phyloP scores from a whole-genome alignment of 129 eudicot genomes.

The Glebionis coronaria region DNA sequence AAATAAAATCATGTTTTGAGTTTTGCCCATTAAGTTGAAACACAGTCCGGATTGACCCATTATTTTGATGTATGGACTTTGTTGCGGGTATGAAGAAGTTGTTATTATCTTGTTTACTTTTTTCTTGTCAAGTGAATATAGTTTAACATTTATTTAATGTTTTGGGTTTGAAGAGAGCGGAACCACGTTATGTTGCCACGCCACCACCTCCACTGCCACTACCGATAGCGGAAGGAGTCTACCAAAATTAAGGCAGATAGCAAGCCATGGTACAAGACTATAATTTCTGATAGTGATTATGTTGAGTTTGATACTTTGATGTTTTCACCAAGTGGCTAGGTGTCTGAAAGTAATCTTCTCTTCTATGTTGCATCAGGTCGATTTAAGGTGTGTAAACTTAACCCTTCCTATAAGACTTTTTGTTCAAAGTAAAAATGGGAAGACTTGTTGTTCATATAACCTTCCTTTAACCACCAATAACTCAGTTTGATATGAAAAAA shows the following conservation, averaged over 20 bases:
- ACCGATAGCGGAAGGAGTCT: conserved; percentile 61
- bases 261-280: too few species aligned
- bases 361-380: too few species aligned
- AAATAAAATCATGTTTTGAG: too few species aligned
- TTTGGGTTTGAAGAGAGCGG: conserved; percentile 36
- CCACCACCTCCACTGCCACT: conserved; percentile 54
- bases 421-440: background rate
- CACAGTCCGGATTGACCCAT: background rate
- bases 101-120: background rate
- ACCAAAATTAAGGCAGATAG: too few species aligned
- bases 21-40: too few species aligned
- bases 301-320: too few species aligned
- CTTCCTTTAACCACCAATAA: background rate
- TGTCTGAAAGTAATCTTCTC: too few species aligned
- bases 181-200: conserved; percentile 16
- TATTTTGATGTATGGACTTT: background rate
- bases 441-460: background rate
- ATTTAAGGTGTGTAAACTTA: conserved; percentile 20
- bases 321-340: too few species aligned
- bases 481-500: too few species aligned
- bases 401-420: background rate
- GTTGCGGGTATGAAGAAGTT: background rate
- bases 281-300: too few species aligned
- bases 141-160: conserved; percentile 1
- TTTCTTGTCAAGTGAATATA: background rate